Conservation (phyloP, 2,329 filamentous ascomycete genomes). For the Colletotrichum cordylinicola region DNA sequence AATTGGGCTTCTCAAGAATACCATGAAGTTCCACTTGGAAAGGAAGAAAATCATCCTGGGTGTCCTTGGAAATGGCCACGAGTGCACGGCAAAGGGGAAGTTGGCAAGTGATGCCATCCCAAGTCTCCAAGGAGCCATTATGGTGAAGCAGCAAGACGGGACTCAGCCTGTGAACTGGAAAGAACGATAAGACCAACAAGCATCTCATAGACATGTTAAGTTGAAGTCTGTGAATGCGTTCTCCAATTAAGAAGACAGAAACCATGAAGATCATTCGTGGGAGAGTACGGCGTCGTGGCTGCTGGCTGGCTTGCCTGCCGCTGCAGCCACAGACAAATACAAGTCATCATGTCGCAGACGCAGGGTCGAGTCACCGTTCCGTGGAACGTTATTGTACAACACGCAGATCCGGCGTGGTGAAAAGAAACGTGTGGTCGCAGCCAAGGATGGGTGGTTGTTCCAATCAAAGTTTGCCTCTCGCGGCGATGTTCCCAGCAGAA, state of each 20-base stretch:
- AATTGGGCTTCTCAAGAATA: too few species aligned
- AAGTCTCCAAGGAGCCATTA: too few species aligned
- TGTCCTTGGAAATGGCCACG: neutral
- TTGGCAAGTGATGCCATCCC: neutral
- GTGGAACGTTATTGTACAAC: neutral
- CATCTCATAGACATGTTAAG: neutral
- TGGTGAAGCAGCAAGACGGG: neutral
- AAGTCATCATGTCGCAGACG: neutral
- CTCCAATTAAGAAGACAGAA: too few species aligned
- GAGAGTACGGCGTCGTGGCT: neutral
- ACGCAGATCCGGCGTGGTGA: neutral
- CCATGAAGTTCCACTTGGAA: neutral
- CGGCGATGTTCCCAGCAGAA: neutral
- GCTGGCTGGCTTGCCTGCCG: neutral
- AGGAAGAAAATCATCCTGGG: neutral
- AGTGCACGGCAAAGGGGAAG: neutral
- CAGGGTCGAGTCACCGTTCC: neutral
- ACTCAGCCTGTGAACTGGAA: neutral
- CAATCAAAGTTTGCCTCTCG: neutral
- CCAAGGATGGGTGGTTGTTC: neutral
- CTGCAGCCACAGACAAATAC: neutral
- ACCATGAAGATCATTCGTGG: neutral
- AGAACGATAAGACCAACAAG: neutral
- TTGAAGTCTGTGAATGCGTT: too few species aligned
- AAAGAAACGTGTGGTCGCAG: neutral